Conservation (phyloP, 768 basidiomycete genomes). For the Termitomyces heimii region DNA sequence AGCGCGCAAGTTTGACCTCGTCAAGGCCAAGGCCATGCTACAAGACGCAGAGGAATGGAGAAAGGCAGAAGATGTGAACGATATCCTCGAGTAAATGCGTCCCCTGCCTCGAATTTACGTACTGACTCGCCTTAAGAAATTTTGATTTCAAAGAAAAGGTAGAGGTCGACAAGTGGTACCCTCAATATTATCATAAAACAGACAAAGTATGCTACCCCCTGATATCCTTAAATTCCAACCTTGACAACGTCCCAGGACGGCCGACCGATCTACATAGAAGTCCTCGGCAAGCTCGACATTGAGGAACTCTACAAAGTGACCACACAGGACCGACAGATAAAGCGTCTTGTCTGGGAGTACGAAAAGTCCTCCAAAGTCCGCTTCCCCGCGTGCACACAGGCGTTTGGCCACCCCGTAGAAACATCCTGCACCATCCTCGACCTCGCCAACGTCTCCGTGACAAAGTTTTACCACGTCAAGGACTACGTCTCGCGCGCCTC, state of each 20-base stretch:
- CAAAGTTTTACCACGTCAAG: conserved; percentile 87
- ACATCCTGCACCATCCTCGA: conserved; percentile 98
- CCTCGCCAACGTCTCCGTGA: conserved; percentile 62
- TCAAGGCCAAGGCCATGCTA: conserved; percentile 81
- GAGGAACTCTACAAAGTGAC: conserved; percentile 76
- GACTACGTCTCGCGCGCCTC: conserved; percentile 80
- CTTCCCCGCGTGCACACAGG: conserved; percentile 69
- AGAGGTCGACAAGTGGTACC: conserved; percentile 88
- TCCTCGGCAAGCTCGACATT: conserved; percentile 86
- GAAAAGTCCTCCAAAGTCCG: conserved; percentile 81
- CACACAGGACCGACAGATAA: conserved; percentile 80
- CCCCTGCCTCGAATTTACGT: no score
- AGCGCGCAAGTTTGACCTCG: conserved; percentile 88
- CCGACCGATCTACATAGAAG: conserved; percentile 92
- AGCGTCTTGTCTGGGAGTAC: conserved; percentile 90
- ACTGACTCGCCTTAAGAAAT: conserved; percentile 37
- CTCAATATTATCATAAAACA: conserved; percentile 93
- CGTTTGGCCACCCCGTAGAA: conserved; percentile 83
- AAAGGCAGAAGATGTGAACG: conserved; percentile 76
- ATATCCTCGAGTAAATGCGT: conserved; percentile 53
- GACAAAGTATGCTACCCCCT: conserved; percentile 65
- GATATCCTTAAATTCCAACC: no score
- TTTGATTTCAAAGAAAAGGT: conserved; percentile 84
- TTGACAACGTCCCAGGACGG: no score
- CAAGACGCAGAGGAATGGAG: conserved; percentile 83